Percentiles rank a stretch among this genome's conserved stretches.
Conservation (phyloP, 2,329 filamentous ascomycete species). For the Emericellopsis atlantica region DNA sequence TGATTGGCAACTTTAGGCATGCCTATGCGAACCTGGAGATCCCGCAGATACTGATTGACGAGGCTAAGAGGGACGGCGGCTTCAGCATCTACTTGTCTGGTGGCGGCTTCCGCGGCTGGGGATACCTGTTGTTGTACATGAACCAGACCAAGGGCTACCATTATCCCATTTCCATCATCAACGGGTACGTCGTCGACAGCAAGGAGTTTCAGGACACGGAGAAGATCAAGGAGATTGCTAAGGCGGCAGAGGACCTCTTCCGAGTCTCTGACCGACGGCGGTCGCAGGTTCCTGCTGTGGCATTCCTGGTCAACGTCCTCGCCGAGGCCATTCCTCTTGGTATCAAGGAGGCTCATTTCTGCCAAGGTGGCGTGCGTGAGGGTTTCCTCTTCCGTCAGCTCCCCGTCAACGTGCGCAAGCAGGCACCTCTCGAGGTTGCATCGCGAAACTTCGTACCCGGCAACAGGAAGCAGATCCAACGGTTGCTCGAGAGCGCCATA, state of each 20-base stretch:
- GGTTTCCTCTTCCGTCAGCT: slow-evolving; percentile 49
- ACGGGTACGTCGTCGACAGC: slow-evolving; percentile 45
- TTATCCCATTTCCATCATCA: slow-evolving; percentile 62
- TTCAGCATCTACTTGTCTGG: slow-evolving; percentile 56
- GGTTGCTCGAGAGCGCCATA: slow-evolving; percentile 32
- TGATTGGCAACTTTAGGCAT: slow-evolving; percentile 34
- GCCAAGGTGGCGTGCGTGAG: slow-evolving; percentile 59
- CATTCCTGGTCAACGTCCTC: slow-evolving; percentile 52
- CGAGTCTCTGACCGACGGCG: slow-evolving; percentile 53
- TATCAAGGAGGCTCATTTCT: slow-evolving; percentile 53
- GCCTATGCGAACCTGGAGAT: slow-evolving; percentile 41
- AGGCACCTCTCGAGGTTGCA: slow-evolving; percentile 47
- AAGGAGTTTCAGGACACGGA: slow-evolving; percentile 38
- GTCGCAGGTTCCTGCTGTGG: slow-evolving; percentile 55
- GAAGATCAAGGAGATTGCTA: slow-evolving; percentile 16
- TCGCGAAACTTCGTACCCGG: slow-evolving; percentile 38
- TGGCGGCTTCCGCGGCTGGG: slow-evolving; percentile 61
- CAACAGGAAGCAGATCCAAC: slow-evolving; percentile 30
- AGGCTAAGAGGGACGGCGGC: slow-evolving; percentile 28
- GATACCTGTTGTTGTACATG: slow-evolving; percentile 49
- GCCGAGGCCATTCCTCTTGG: slow-evolving; percentile 42
- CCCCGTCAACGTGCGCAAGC: slow-evolving; percentile 26
- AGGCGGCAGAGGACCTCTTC: slow-evolving; percentile 30
- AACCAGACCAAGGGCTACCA: slow-evolving; percentile 42
- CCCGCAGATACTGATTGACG: slow-evolving; percentile 33